phyloP scores from a whole-genome alignment of 805 yeast genomes.

The Maudiozyma barnettii region DNA sequence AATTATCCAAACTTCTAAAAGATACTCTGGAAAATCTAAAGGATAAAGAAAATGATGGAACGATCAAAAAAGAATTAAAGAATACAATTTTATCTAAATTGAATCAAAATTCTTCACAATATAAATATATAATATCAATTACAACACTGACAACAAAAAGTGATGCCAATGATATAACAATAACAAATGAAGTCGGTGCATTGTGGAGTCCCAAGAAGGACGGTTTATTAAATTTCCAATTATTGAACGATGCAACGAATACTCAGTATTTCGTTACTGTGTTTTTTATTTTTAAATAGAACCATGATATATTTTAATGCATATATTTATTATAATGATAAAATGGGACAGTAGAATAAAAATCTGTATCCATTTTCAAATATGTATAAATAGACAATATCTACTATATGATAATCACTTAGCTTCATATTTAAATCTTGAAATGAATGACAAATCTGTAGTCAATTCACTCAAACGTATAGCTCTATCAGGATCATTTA shows the following conservation, averaged over 20 bases:
- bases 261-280: slow-evolving; percentile 23
- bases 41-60: background rate
- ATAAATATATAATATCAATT: slow-evolving; percentile 45
- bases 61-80: slow-evolving; percentile 9
- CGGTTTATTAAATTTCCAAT: slow-evolving; percentile 37
- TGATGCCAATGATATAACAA: slow-evolving; percentile 5
- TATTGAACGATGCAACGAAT: slow-evolving; percentile 13
- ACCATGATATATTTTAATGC: background rate
- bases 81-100: slow-evolving; percentile 29
- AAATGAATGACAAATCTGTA: slow-evolving; percentile 8
- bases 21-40: slow-evolving; percentile 3
- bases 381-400: background rate
- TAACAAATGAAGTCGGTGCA: slow-evolving; percentile 39
- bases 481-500: slow-evolving; percentile 16
- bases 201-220: slow-evolving; percentile 50
- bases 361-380: too few relatives aligned
- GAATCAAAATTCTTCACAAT: slow-evolving; percentile 38
- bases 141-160: slow-evolving; percentile 29
- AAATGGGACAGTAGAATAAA: too few relatives aligned
- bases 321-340: too few relatives aligned
- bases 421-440: slow-evolving; percentile 4
- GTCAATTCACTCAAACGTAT: slow-evolving; percentile 5
- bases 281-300: slow-evolving; percentile 26
- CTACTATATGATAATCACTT: background rate
- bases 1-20: slow-evolving; percentile 13